Evolutionary conservation across 2,329 filamentous ascomycete species (phyloP), one percentile per base, ranked within the genome.

Genomic region (Fusarium heterosporum): DNA sequence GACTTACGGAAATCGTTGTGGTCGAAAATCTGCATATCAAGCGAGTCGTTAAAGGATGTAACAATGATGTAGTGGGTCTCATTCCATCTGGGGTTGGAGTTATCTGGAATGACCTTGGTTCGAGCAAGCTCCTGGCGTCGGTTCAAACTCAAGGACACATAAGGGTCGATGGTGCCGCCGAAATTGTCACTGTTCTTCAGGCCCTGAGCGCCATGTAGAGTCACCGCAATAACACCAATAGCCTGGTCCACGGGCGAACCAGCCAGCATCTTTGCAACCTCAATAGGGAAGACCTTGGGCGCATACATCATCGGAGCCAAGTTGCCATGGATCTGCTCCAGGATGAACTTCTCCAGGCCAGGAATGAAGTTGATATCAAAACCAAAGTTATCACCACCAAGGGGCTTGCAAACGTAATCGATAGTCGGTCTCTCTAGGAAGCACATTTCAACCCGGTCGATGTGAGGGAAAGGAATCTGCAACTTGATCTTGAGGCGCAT

Each of bases 311-410:
- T 98, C 0, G 96, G 96, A 3, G 89, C 91, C 48, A 99, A 82
- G 74, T 95, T 97, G 66, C 91, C 92, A 78, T 99, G 96, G 52
- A 99, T 97, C 81, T 97, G 93, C 72, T 99, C 96, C 76, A 92
- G 89, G 73, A 99, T 99, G 79, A 99, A 99, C 56, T 79, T 87
- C 78, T 98, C 94, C 25, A 99, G 85, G 71, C 95, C 95, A 17
- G 96, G 96, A 70, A 99, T 96, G 79, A 99, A 97, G 81, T 97
- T 98, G 84, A 99, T 98, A 75, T 99, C 96, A 76, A 99, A 97
- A 38, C 96, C 96, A 68, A 99, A 93, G 4, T 87, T 94, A 63
- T 99, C 96, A 62, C 96, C 96, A 71, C 96, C 96, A 14, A 99
- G 87, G 4, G 96, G 96, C 79, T 99, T 99, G 85, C 96, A 97